Conservation (phyloP, 805 yeast species). For the Priceomyces fermenticarens region DNA sequence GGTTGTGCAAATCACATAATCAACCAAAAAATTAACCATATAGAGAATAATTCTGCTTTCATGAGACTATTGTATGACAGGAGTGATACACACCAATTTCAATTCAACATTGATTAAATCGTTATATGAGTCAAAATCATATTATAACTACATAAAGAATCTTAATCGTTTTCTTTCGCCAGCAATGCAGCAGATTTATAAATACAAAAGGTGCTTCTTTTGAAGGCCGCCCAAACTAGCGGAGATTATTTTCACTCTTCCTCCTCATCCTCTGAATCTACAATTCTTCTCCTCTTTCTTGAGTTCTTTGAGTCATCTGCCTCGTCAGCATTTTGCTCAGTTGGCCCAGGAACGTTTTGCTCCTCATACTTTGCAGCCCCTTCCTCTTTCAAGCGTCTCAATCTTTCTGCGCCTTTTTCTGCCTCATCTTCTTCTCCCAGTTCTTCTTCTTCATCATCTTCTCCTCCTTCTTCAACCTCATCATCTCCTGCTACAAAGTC, state of each 20-base stretch:
- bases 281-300: conserved; percentile 47
- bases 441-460: conserved; percentile 43
- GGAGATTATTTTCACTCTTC: conserved; percentile 8
- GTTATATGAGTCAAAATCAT: too few relatives aligned
- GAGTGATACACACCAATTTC: too few relatives aligned
- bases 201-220: too few relatives aligned
- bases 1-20: too few relatives aligned
- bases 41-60: too few relatives aligned
- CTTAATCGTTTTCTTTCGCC: too few relatives aligned
- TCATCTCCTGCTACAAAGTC: conserved; percentile 44
- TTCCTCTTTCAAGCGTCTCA: conserved; percentile 51
- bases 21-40: too few relatives aligned
- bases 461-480: conserved; percentile 36
- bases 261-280: conserved; percentile 52
- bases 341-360: conserved; percentile 16
- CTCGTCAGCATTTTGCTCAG: conserved; percentile 12
- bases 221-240: too few relatives aligned
- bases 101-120: too few relatives aligned
- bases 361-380: conserved; percentile 50
- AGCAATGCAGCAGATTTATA: too few relatives aligned
- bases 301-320: conserved; percentile 30
- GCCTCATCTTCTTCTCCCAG: conserved; percentile 44
- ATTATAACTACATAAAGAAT: too few relatives aligned
- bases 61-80: too few relatives aligned
- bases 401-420: conserved; percentile 56